Base-by-base conservation (phyloP, 1,139 yeast species). In the Meyerozyma athensensis region DNA sequence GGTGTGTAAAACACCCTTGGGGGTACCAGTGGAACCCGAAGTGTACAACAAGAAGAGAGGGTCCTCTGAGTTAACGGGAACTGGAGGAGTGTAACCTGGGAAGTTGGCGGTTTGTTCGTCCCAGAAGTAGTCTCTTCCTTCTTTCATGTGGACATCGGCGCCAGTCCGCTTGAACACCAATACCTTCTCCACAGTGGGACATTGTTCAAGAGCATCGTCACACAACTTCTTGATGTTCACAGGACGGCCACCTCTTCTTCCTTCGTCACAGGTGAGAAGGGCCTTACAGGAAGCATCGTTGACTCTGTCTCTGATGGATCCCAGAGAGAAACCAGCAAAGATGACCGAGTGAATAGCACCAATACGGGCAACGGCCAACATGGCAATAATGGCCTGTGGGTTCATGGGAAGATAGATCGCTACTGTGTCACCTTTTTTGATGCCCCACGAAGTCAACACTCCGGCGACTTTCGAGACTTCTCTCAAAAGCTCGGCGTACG, bases 331-430 rank as follows among this genome's bases (percentile, higher is more conserved):
- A 31, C 98, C 98, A 40, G 97, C 97, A 64, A 92, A 92, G 49
- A 92, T 83, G 37, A 92, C 97, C 9, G 97, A 86, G 68, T 92
- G 98, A 50, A 89, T 73, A 36, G 98, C 98, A 63, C 98, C 98
- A 47, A 92, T 68, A 68, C 98, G 83, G 36, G 86, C 90, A 53
- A 89, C 86, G 38, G 98, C 97, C 56, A 92, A 74, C 86, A 92
- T 82, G 46, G 98, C 90, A 49, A 92, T 75, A 42, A 92, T 78
- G 37, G 97, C 96, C 64, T 89, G 96, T 39, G 97, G 87, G 45
- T 87, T 89, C 97, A 92, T 92, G 58, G 98, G 98, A 68, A 92
- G 69, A 67, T 92, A 92, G 49, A 92, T 83, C 44, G 97, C 97
- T 43, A 92, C 97, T 32, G 95, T 86, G 60, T 92, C 98, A 59